Evolutionary conservation across 306 rosid genomes (phyloP), one percentile per base, ranked within the genome.

Genomic region (Comarum palustre): DNA sequence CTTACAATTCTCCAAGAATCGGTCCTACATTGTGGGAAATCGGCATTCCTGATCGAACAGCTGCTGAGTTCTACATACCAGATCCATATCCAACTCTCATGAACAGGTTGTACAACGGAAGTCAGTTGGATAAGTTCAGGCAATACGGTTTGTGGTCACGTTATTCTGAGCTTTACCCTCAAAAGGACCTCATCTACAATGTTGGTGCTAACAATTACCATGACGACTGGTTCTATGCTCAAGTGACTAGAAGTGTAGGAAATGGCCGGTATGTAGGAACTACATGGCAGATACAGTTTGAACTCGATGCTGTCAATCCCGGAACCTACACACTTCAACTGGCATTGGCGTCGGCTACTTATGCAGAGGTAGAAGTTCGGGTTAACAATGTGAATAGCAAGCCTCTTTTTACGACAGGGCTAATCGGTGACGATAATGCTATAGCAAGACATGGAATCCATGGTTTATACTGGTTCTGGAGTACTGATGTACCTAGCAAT

Each of bases 21-120:
- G 98, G 98, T 9, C 85, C 92, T 0, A 91, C 94, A 12, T 68
- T 93, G 0, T 93, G 96, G 98, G 97, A 91, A 71, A 93, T 93
- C 13, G 96, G 98, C 54, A n/a, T 85, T 51, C 97, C 98, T 2
- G 98, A 93, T 71, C 94, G 98, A 13, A 42, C 87, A 5, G 96
- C 97, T 0, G 83, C 75, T 0, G 97, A 93, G 75, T 90, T 86
- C 48, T 77, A 13, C 42, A 38, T 93, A 43, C 98, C 98, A 13
- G 82, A 83, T 7, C 85, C 97, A 1, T 11, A 78, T 19, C 86
- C 97, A 1, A 75, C 43, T 2, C 85, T 84, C 52, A 12, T 29
- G 29, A 92, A 90, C 77, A 63, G 3, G 2, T 68, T 92, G 32
- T 90, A 64, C 68, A 19, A 1, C 8, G 34, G 63, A 11, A 31